Evolutionary conservation across 257 asterid genomes (phyloP).

Genomic region (Henckelia pumila): DNA sequence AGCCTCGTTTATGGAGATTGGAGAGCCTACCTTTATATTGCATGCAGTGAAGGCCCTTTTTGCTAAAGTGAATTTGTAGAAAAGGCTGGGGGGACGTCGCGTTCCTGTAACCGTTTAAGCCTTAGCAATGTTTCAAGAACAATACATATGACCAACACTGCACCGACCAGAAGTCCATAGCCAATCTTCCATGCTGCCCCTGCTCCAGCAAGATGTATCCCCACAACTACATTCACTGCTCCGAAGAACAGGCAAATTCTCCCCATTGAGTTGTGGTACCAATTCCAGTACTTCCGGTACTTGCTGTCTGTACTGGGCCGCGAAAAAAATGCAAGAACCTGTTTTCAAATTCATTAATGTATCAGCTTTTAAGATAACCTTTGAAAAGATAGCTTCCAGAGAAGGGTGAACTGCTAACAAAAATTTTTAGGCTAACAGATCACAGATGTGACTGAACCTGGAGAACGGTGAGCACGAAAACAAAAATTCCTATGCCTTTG

Average conservation of each 20-base stretch:
- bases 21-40: conserved; percentile 9
- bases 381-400: neutral
- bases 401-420: neutral
- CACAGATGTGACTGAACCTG: conserved; percentile 46
- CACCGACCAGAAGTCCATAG: conserved; percentile 65
- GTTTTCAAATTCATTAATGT: neutral
- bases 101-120: conserved; percentile 40
- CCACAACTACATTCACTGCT: conserved; percentile 64
- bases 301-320: conserved; percentile 72
- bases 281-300: conserved; percentile 60
- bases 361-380: neutral
- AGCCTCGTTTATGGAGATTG: neutral
- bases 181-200: conserved; percentile 66
- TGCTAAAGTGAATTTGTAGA: conserved; percentile 45
- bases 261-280: conserved; percentile 74
- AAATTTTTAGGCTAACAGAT: neutral
- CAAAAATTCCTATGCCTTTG: conserved; percentile 76
- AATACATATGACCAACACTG: conserved; percentile 40
- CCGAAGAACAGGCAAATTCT: conserved; percentile 71
- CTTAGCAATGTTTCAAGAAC: conserved; percentile 59
- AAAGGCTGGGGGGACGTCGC: conserved; percentile 40
- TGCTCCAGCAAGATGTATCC: conserved; percentile 66
- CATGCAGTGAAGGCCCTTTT: conserved; percentile 26
- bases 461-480: conserved; percentile 62
- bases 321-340: conserved; percentile 72